Percentiles rank a stretch among this genome's conserved stretches.
These are phyloP conservation scores for Candolleomyces aberdarensis DNA, from an alignment of 768 basidiomycete genomes.

Conservation along the genomic window DNA sequence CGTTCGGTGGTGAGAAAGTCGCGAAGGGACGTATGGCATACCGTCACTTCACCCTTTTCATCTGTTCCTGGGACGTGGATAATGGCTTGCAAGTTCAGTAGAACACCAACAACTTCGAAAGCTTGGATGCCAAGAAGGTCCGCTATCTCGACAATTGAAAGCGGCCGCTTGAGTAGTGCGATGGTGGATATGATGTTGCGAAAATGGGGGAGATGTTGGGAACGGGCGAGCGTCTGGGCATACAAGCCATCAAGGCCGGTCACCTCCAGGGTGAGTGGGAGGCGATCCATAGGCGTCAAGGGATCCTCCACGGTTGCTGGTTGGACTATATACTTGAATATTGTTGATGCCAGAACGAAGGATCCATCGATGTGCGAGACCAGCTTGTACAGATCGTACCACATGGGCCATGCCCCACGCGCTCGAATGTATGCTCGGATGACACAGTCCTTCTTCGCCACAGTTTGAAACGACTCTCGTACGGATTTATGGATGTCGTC, in stretches of 20 bases:
- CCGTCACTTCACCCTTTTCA: neutral
- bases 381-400: neutral
- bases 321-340: neutral
- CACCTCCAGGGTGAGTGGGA: neutral
- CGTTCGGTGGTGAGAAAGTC: neutral
- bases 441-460: neutral
- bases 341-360: neutral
- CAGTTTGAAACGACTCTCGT: neutral
- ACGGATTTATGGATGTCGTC: neutral
- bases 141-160: neutral
- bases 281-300: neutral
- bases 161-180: neutral
- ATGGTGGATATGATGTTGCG: neutral
- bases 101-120: neutral
- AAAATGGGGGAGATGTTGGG: neutral
- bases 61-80: neutral
- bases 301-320: neutral
- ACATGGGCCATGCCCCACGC: neutral
- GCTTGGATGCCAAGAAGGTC: neutral
- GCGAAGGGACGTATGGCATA: neutral
- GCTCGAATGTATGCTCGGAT: neutral
- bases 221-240: neutral
- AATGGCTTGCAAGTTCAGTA: neutral
- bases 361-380: neutral
- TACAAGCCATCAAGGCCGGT: neutral